Base-by-base conservation (phyloP, 2,329 filamentous ascomycete species). In the Aureobasidium vineae region DNA sequence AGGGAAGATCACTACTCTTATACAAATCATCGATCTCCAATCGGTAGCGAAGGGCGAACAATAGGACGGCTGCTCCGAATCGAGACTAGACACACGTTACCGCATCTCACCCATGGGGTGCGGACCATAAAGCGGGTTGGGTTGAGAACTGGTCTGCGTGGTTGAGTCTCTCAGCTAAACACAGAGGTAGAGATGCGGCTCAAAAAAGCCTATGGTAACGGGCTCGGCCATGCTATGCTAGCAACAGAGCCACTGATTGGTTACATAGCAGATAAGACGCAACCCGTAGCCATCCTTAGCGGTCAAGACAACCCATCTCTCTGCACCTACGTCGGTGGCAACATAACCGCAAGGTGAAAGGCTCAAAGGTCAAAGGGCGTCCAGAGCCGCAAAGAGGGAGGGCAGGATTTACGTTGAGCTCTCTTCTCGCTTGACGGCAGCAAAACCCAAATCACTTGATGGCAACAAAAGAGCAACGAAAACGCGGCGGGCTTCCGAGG, bases 311-410 rank as follows among this genome's bases (percentile, higher is more conserved):
- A 15, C 15, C 53, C 53, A 56, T 56, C 21, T 54, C 26, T 43
- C 49, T 21, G 33, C 33, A 36, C 33, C 28, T 49, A 65, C 63
- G 63, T 65, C 63, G 63, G 63, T 65, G 63, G 63, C 63, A 56
- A 65, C 54, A 57, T n/a, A 56, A 15, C n/a, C 33, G 53, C 36
- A 41, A n/a, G 16, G 26, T 31, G 21, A 28, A 43, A 43, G 36
- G 53, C 21, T 10, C n/a, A 26, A 31, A n/a, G n/a, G 50, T 36
- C 33, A 38, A 54, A 38, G 50, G 50, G 31, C 50, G 31, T 54
- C 31, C 31, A 54, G 50, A 54, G 50, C 50, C 50, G 50, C 50
- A 36, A 16, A 54, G 5, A 26, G 45, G 21, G 15, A 11, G 21
- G 16, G 49, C 49, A 52, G 15, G 13, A 36, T 54, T 54, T 54